These are phyloP conservation scores for Pulveroboletus sp. DNA, from an alignment of 768 basidiomycete genomes.

Conservation along the genomic window DNA sequence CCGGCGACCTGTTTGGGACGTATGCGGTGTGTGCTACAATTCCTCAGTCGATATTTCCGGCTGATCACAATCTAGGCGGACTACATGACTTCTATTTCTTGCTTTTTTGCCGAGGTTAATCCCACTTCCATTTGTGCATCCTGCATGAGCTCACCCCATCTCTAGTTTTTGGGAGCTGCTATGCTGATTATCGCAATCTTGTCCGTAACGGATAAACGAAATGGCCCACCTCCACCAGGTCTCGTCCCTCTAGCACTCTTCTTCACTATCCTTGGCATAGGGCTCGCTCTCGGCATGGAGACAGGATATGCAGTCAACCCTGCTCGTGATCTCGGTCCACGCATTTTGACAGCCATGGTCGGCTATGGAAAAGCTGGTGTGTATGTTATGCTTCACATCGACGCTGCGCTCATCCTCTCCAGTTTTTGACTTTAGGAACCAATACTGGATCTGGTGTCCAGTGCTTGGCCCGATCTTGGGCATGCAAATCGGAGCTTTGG, in stretches of 20 bases:
- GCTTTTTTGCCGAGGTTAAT: constrained; percentile 43
- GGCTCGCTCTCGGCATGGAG: constrained; percentile 54
- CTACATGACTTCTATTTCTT: constrained; percentile 41
- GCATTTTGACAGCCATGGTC: constrained; percentile 64
- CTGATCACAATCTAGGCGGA: constrained; percentile 29
- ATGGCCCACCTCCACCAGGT: constrained; percentile 43
- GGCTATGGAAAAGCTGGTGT: constrained; percentile 53
- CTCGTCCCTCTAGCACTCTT: constrained; percentile 54
- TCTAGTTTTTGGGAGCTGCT: constrained; percentile 51
- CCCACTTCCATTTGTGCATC: neutral
- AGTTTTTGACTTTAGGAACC: constrained; percentile 36
- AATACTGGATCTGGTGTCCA: constrained; percentile 75
- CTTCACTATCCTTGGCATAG: constrained; percentile 55
- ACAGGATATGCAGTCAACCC: constrained; percentile 67
- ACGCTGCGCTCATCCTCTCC: neutral
- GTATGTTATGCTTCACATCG: constrained; percentile 28
- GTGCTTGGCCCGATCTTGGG: constrained; percentile 57
- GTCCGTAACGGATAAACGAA: constrained; percentile 49
- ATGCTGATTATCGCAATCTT: constrained; percentile 53
- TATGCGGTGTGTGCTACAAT: constrained; percentile 44
- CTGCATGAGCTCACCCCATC: neutral
- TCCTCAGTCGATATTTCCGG: neutral
- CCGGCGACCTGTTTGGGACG: constrained; percentile 55
- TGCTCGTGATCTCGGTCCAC: constrained; percentile 68
- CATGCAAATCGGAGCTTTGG: constrained; percentile 45